phyloP scores from a whole-genome alignment of 192 early-diverging fungal species.

The Irineochytrium annulatum region DNA sequence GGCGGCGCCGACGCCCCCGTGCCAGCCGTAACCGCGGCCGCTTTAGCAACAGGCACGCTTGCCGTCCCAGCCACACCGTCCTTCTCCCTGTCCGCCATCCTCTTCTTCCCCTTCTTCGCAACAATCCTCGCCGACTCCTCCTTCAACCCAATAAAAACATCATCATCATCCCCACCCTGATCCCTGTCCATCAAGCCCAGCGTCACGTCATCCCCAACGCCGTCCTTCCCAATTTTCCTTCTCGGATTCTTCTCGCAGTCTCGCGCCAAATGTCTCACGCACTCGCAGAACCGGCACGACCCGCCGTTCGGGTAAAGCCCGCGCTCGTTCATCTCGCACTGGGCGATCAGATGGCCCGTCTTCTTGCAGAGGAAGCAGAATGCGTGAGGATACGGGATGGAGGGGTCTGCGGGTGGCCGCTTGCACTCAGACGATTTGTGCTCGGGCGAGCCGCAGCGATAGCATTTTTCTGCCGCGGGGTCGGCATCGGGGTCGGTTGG shows the following conservation, averaged over 20 bases:
- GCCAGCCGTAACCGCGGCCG: too few relatives aligned
- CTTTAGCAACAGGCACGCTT: too few relatives aligned
- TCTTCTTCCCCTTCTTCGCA: too few relatives aligned
- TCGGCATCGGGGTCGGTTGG: conserved; percentile 29
- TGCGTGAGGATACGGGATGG: conserved; percentile 65
- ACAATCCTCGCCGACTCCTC: too few relatives aligned
- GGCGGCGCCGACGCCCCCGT: too few relatives aligned
- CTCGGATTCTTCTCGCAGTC: conserved; percentile 75
- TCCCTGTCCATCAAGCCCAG: conserved; percentile 73
- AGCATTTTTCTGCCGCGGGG: conserved; percentile 65
- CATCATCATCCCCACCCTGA: conserved; percentile 96
- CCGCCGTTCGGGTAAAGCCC: conserved; percentile 91
- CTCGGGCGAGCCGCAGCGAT: conserved; percentile 81
- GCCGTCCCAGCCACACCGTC: too few relatives aligned
- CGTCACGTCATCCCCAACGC: conserved; percentile 42
- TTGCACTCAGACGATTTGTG: conserved; percentile 79
- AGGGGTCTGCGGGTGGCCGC: conserved; percentile 8
- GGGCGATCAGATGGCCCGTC: conserved; percentile 74
- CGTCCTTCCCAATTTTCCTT: conserved; percentile 13
- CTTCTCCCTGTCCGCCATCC: too few relatives aligned
- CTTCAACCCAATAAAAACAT: conserved; percentile 71
- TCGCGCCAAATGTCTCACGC: conserved; percentile 75
- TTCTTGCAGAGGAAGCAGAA: conserved; percentile 85
- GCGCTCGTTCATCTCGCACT: conserved; percentile 83
- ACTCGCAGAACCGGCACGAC: conserved; percentile 81